Conservation (phyloP, 768 basidiomycete species). For the Suillus plorans region DNA sequence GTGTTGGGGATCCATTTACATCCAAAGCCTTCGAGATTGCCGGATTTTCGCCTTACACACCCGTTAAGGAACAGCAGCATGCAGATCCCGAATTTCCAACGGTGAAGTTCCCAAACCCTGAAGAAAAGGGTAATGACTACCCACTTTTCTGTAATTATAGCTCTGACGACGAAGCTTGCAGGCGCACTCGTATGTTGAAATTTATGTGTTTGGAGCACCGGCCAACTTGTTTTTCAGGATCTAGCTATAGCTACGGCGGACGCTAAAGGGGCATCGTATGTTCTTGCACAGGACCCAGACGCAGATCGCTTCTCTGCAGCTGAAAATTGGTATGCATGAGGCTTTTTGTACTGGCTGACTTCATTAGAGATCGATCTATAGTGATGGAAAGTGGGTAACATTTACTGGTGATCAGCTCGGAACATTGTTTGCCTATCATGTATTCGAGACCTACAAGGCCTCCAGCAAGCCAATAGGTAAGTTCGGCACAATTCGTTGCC, state of each 20-base stretch:
- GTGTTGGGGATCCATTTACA: constrained; percentile 73
- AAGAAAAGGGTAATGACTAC: constrained; percentile 68
- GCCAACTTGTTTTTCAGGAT: constrained; percentile 45
- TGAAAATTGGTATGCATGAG: constrained; percentile 52
- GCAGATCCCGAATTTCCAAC: constrained; percentile 89
- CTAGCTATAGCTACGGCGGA: constrained; percentile 68
- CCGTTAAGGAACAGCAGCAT: constrained; percentile 62
- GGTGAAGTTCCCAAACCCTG: constrained; percentile 84
- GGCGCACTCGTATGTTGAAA: constrained; percentile 46
- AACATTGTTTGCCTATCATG: constrained; percentile 47
- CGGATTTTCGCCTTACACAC: constrained; percentile 57
- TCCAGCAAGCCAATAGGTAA: constrained; percentile 46
- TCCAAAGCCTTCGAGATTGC: constrained; percentile 54
- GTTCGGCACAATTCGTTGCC: constrained; percentile 37
- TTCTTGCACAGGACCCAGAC: constrained; percentile 90
- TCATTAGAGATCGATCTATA: constrained; percentile 8
- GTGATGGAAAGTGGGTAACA: constrained; percentile 56
- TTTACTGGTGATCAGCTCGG: constrained; percentile 91
- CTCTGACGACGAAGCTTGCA: constrained; percentile 18
- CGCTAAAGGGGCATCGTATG: constrained; percentile 50
- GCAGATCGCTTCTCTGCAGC: constrained; percentile 82
- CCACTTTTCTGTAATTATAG: constrained; percentile 9
- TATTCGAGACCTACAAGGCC: constrained; percentile 44
- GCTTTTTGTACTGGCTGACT: constrained; percentile 5
- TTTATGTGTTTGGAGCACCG: constrained; percentile 1